phyloP scores from a whole-genome alignment of 768 basidiomycete species.

The Psilocybe cubensis region DNA sequence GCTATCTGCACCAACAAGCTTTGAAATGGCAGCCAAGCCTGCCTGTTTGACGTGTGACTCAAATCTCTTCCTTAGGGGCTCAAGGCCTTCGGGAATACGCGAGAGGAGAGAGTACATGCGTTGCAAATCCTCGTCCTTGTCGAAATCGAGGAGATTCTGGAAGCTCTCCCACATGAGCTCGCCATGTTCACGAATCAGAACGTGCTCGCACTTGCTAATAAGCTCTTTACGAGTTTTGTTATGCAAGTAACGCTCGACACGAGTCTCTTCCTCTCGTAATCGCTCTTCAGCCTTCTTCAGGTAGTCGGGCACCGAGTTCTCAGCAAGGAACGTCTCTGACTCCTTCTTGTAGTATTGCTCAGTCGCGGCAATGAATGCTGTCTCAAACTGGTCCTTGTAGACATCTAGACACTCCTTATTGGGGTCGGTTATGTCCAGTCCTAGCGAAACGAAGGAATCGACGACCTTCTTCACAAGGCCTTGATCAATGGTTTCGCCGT shows the following conservation, averaged over 20 bases:
- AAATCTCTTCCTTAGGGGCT: slow-evolving; percentile 92
- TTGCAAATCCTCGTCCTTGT: slow-evolving; percentile 95
- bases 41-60: slow-evolving; percentile 95
- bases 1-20: slow-evolving; percentile 69
- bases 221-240: slow-evolving; percentile 88
- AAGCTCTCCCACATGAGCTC: slow-evolving; percentile 96
- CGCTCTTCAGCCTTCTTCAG: slow-evolving; percentile 96
- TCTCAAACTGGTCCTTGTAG: slow-evolving; percentile 93
- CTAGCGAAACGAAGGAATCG: slow-evolving; percentile 96
- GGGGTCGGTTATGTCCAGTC: slow-evolving; percentile 88
- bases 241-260: slow-evolving; percentile 95
- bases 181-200: slow-evolving; percentile 89
- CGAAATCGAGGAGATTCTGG: slow-evolving; percentile 89
- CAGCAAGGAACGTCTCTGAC: slow-evolving; percentile 89
- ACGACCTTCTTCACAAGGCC: slow-evolving; percentile 97
- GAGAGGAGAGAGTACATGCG: slow-evolving; percentile 95
- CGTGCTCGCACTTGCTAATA: slow-evolving; percentile 88
- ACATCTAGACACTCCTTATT: slow-evolving; percentile 96
- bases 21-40: slow-evolving; percentile 83
- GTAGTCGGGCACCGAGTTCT: slow-evolving; percentile 94
- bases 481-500: slow-evolving; percentile 95
- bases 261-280: slow-evolving; percentile 92
- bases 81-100: slow-evolving; percentile 92
- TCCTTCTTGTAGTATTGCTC: slow-evolving; percentile 94
- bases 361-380: slow-evolving; percentile 85